These are phyloP conservation scores for Royoungia palumana DNA, from an alignment of 768 basidiomycete genomes.

Conservation along the genomic window DNA sequence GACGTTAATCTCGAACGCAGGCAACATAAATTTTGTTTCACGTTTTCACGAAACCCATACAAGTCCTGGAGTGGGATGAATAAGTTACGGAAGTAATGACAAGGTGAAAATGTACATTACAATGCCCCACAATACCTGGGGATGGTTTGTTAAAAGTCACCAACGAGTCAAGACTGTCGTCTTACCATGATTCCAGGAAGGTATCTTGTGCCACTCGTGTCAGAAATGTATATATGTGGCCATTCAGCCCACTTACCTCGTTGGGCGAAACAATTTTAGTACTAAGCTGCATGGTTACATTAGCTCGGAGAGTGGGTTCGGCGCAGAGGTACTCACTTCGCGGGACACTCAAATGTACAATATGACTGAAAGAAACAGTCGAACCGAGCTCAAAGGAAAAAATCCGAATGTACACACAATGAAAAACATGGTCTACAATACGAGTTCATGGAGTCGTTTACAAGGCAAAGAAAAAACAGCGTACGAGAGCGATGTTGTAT, in stretches of 20 bases:
- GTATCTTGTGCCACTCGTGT: constrained; percentile 40
- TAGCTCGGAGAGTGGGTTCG: not conserved
- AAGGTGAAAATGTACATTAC: constrained; percentile 41
- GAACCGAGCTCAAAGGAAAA: not conserved
- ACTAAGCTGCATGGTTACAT: constrained; percentile 28
- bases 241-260: constrained; percentile 38
- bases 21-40: constrained; percentile 18
- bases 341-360: constrained; percentile 57
- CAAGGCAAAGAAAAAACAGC: constrained; percentile 1
- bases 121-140: constrained; percentile 61
- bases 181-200: constrained; percentile 62
- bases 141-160: not conserved
- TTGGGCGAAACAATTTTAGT: constrained; percentile 62
- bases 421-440: constrained; percentile 61
- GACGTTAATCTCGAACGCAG: not conserved
- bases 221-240: not conserved
- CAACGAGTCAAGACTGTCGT: not conserved
- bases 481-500: constrained; percentile 66
- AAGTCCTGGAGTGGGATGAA: constrained; percentile 39
- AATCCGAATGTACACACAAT: constrained; percentile 42
- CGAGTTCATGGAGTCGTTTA: not conserved
- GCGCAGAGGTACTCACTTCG: constrained; percentile 44
- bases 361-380: constrained; percentile 18
- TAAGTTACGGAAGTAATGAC: not conserved
- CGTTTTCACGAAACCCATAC: constrained; percentile 70